Conservation (phyloP, 176 grass and related monocot species). For the Rhipidocladum racemiflorum region DNA sequence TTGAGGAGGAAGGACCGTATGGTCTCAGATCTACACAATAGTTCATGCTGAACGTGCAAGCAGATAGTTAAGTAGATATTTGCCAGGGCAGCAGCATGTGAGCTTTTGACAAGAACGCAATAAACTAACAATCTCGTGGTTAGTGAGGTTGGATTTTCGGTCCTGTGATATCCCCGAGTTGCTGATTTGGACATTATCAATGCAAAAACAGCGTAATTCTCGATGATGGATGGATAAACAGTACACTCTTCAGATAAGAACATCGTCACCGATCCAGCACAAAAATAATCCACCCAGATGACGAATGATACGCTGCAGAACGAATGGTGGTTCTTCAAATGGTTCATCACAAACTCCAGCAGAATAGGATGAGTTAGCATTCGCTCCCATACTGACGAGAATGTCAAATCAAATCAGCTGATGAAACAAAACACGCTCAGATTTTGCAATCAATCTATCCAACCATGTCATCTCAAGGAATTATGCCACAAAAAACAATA, state of each 20-base stretch:
- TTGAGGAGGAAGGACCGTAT: not conserved
- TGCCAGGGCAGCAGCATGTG: not conserved
- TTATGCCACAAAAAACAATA: not conserved
- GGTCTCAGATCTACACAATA: not conserved
- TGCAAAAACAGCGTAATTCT: not conserved
- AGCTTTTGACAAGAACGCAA: not conserved
- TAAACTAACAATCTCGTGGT: not conserved
- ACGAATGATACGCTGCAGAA: not conserved
- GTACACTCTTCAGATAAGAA: not conserved
- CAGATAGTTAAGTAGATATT: not conserved
- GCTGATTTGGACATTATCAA: not conserved
- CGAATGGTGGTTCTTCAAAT: not conserved
- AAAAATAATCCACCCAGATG: not conserved
- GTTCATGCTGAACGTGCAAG: not conserved
- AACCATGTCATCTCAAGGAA: not conserved
- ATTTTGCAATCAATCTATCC: not conserved
- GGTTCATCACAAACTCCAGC: not conserved
- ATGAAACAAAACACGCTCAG: not conserved
- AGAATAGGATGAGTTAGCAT: not conserved
- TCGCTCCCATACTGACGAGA: not conserved
- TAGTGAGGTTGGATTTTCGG: not conserved
- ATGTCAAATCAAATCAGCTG: not conserved
- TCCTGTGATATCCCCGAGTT: not conserved
- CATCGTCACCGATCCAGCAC: not conserved
- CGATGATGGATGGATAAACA: not conserved